Evolutionary conservation across 116 monocot genomes (phyloP), one percentile per base, ranked within the genome.

Genomic region (Papilionanthe hybrid): DNA sequence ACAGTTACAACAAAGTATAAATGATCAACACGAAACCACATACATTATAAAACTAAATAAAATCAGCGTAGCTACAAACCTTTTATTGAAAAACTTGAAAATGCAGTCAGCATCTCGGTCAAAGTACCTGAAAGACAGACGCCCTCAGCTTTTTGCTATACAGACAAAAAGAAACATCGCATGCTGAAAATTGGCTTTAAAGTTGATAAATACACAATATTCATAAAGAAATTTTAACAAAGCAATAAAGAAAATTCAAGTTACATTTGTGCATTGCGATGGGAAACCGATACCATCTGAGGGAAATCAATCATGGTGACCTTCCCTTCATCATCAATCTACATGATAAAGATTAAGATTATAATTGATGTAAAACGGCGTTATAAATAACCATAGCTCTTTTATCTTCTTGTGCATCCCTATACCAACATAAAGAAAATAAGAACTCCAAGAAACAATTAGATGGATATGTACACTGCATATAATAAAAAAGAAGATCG

Each of bases 261-360:
- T 81, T 85, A 94, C 98, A 98, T 94, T 77, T 94, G 85, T 80
- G 93, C 98, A 85, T 95, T 99, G 22, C 88, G 92, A 84, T 99
- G 98, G 77, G 93, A 91, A 80, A 99, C 91, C 9, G 98, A 99
- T 17, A 99, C 98, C 98, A 99, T 99, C 79, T 99, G 98, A 43
- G 98, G 98, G 73, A 99, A 99, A 90, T 99, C 98, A 84, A 99
- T 99, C 90, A 99, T 82, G 5, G 98, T 99, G 58, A 99, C 67
- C 28, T 89, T 89, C 79, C 91, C 98, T 79, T 93, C 78, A 72
- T 95, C 98, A 83, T 95, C 98, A 85, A 99, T 91, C 98, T 99
- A 75, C 32, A 80, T 79, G 8, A 42, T 25, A 11, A 28, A 67
- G 12, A 67, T 25, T 9, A 67, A 25, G 23, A 25, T 5, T 5